Percentiles rank a stretch among this genome's conserved stretches.
Evolutionary conservation across 2,329 filamentous ascomycete species (phyloP).

Genomic region (Fusarium sp.): DNA sequence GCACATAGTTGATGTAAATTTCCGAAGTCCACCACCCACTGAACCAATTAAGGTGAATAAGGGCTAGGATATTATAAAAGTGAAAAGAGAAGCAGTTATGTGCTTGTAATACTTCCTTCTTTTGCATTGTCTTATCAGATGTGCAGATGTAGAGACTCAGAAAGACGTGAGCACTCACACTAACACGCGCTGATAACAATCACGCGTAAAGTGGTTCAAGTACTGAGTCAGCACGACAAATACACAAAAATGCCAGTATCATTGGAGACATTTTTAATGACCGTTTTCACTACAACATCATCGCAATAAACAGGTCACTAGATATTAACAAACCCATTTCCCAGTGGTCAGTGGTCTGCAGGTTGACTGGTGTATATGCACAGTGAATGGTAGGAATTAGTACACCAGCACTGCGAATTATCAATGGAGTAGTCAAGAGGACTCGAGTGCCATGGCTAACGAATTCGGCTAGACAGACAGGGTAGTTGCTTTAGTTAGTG

Average conservation of each 20-base stretch:
- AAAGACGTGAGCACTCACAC: not conserved
- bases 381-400: too few relatives aligned
- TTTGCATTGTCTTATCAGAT: accelerated
- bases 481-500: not conserved
- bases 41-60: too few relatives aligned
- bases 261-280: not conserved
- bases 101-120: not conserved
- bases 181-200: not conserved
- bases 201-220: not conserved
- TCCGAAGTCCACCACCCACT: too few relatives aligned
- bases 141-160: not conserved
- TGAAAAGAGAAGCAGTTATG: too few relatives aligned
- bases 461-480: not conserved
- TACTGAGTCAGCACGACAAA: not conserved
- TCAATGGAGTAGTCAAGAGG: not conserved
- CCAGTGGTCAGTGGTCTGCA: not conserved
- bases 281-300: too few relatives aligned
- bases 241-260: not conserved
- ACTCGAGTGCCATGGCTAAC: not conserved
- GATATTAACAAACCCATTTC: too few relatives aligned
- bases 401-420: not conserved
- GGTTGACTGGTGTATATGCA: accelerated
- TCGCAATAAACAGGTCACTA: not conserved
- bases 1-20: too few relatives aligned
- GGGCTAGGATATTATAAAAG: too few relatives aligned